phyloP scores from a whole-genome alignment of 208 protist species.

The Wallacemonas sp. region DNA sequence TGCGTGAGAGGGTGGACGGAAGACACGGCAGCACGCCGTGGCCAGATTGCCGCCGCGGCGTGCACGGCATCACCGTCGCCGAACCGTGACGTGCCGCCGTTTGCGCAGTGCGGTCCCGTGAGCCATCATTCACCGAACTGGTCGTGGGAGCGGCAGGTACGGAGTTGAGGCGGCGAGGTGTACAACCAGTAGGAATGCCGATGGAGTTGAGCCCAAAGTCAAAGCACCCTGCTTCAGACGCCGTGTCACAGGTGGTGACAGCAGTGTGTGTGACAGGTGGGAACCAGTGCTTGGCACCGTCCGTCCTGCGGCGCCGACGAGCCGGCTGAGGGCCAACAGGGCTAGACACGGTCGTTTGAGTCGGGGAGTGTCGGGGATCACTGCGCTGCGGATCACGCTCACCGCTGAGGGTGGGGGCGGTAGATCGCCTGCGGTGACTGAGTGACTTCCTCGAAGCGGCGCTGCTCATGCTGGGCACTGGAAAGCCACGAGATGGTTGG shows the following conservation, averaged over 20 bases:
- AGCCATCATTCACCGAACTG: not conserved
- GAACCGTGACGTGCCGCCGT: not conserved
- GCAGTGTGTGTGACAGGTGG: not conserved
- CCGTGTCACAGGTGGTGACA: too few species aligned
- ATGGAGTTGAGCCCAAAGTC: slow-evolving; percentile 45
- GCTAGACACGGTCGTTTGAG: too few species aligned
- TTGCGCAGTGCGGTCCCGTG: slow-evolving; percentile 7
- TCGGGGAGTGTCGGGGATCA: too few species aligned
- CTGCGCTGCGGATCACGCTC: not conserved
- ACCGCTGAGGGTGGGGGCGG: not conserved
- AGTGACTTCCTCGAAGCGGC: too few species aligned
- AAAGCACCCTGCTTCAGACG: too few species aligned
- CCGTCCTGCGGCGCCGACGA: too few species aligned
- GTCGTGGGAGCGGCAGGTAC: not conserved
- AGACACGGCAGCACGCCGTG: not conserved
- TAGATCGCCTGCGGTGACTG: too few species aligned
- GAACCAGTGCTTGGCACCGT: too few species aligned
- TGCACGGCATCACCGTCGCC: too few species aligned
- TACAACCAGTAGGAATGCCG: slow-evolving; percentile 21
- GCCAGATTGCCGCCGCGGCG: not conserved
- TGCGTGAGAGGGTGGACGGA: not conserved
- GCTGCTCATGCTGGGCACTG: too few species aligned
- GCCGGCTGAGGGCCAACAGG: too few species aligned
- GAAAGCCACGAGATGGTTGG: not conserved
- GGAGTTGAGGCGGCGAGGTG: not conserved